Evolutionary conservation across 257 asterid species (phyloP), one percentile per base, ranked within the genome.

Genomic region (Parsonsia alboflavescens): DNA sequence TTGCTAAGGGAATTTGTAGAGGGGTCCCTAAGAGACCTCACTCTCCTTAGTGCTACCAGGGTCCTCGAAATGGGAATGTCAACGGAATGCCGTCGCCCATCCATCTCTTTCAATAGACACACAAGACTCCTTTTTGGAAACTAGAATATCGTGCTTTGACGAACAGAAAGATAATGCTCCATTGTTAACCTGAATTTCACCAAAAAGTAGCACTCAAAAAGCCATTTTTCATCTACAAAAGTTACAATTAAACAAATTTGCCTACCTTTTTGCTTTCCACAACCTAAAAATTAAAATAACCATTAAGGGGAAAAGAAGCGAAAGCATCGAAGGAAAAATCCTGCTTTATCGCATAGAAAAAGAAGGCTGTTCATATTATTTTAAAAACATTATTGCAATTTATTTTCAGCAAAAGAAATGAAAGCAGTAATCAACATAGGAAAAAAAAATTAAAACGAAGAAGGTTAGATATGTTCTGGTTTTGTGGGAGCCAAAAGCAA

Each of bases 11-110:
- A 87, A 78, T 86, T 89, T 10, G 98, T 93, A 2, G 96, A 83
- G 66, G 97, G 98, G 73, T 93, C 98, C 21, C 98, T 86, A 64
- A 93, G 96, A 33, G 98, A 93, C 85, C 91, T 91, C 78, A 91
- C 98, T 85, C 97, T 81, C 78, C 96, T 80, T 15, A 93, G 92
- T 41, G 95, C 98, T 33, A 91, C 82, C 77, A 93, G 78, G 5
- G 96, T 68, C 83, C 84, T 86, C 10, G 97, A 82, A 75, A 93
- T 79, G 63, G 98, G 98, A 81, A 89, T 79, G 81, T 93, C 98
- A 63, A 93, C 87, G 1, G 97, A 93, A 81, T 88, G 97, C 21
- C 98, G 89, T 75, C 96, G 81, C 56, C 92, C 96, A 68, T 93
- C 98, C 97, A 93, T 89, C 81, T 44, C 81, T 73, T 79, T 41